Percentiles rank a stretch among this genome's conserved stretches.
Evolutionary conservation across 495 filamentous ascomycete genomes (phyloP).

Genomic region (Podospora australis): DNA sequence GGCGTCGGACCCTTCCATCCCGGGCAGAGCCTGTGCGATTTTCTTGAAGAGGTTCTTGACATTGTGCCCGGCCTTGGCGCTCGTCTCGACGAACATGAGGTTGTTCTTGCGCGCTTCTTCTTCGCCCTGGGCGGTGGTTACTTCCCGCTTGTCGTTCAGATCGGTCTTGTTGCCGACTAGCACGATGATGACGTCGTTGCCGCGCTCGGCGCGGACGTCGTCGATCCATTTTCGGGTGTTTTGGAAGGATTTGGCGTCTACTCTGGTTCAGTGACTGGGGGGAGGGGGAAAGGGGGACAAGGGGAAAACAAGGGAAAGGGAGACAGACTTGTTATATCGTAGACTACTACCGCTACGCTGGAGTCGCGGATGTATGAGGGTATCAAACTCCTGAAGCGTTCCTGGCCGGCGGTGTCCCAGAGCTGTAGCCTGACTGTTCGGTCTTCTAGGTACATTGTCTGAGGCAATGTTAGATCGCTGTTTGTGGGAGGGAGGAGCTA

Average conservation of each 20-base stretch:
- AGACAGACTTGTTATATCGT: constrained; percentile 81
- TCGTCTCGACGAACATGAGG: constrained; percentile 97
- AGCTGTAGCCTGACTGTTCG: constrained; percentile 94
- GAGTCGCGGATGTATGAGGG: constrained; percentile 98
- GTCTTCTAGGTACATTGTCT: constrained; percentile 99
- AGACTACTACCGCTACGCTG: constrained; percentile 93
- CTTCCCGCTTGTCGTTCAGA: constrained; percentile 93
- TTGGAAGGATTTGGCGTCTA: constrained; percentile 86
- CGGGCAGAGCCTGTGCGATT: constrained; percentile 95
- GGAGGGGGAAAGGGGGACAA: constrained; percentile 1
- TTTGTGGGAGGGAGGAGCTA: too few species aligned
- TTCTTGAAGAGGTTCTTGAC: constrained; percentile 94
- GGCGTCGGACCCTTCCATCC: constrained; percentile 85
- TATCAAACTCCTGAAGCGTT: constrained; percentile 92
- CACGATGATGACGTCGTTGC: constrained; percentile 97
- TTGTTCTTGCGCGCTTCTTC: constrained; percentile 98
- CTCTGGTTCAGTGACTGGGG: not conserved
- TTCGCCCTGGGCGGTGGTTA: constrained; percentile 89
- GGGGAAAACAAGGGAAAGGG: not conserved
- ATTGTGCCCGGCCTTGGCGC: constrained; percentile 95
- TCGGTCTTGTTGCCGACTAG: constrained; percentile 99
- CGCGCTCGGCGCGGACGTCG: constrained; percentile 91
- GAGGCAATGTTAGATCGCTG: not conserved
- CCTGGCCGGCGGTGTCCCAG: constrained; percentile 97
- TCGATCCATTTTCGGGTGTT: constrained; percentile 99